phyloP scores from a whole-genome alignment of 352 stramenopile species.

The Phytopythium vexans region DNA sequence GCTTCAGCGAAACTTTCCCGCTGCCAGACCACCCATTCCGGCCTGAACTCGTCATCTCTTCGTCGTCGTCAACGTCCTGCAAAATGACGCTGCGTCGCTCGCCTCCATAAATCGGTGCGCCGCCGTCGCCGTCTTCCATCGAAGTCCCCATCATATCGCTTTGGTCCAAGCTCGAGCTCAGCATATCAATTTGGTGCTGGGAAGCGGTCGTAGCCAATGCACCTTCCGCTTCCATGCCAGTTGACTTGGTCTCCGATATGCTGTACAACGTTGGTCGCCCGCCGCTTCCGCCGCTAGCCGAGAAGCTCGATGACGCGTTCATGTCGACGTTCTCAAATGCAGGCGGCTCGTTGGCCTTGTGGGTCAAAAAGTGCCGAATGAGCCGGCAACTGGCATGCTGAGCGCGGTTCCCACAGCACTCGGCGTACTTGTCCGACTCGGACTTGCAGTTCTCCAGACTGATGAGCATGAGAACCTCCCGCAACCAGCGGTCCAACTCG shows the following conservation, averaged over 20 bases:
- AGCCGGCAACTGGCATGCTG: constrained; percentile 64
- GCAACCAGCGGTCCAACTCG: constrained; percentile 82
- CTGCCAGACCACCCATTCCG: constrained; percentile 6
- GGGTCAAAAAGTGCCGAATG: constrained; percentile 72
- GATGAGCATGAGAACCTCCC: constrained; percentile 79
- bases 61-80: constrained; percentile 66
- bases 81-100: constrained; percentile 59
- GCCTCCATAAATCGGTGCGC: background rate
- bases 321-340: constrained; percentile 56
- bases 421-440: constrained; percentile 49
- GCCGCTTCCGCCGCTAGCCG: constrained; percentile 1
- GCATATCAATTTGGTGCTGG: constrained; percentile 34
- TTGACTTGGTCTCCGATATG: constrained; percentile 47
- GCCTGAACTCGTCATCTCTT: constrained; percentile 18
- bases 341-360: constrained; percentile 71
- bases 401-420: constrained; percentile 68
- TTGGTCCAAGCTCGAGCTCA: constrained; percentile 38
- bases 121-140: constrained; percentile 1
- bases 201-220: constrained; percentile 9
- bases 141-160: constrained; percentile 36
- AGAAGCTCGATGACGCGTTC: constrained; percentile 11
- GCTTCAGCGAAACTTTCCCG: constrained; percentile 72
- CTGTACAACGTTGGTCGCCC: constrained; percentile 44
- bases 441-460: constrained; percentile 78
- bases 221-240: constrained; percentile 11